Conservation (phyloP, 176 grass and related monocot species). For the Canna indica region DNA sequence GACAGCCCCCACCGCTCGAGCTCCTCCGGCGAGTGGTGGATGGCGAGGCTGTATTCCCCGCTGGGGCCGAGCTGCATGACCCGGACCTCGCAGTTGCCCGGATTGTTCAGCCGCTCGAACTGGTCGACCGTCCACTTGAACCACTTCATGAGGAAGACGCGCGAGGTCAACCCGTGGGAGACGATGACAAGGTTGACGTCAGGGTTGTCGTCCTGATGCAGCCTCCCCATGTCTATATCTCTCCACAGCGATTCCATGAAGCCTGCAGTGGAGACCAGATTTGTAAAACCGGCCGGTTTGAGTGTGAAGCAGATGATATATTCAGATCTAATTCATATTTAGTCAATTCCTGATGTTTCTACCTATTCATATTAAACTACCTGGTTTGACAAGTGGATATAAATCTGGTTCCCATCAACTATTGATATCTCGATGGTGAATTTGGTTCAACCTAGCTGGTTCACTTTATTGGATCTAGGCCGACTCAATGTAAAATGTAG, state of each 20-base stretch:
- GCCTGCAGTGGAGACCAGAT: slow-evolving; percentile 21
- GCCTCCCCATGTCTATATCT: slow-evolving; percentile 85
- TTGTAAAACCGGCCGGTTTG: neutral
- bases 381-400: too few species aligned
- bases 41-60: slow-evolving; percentile 85
- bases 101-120: slow-evolving; percentile 86
- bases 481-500: too few species aligned
- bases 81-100: slow-evolving; percentile 72
- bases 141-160: slow-evolving; percentile 99
- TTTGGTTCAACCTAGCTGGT: too few species aligned
- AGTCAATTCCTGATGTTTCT: too few species aligned
- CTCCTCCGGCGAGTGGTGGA: slow-evolving; percentile 82
- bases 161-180: slow-evolving; percentile 71
- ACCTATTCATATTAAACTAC: too few species aligned
- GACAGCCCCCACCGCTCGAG: slow-evolving; percentile 71
- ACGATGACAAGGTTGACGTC: slow-evolving; percentile 83
- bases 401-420: too few species aligned
- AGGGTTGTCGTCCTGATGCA: slow-evolving; percentile 42
- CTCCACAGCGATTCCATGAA: slow-evolving; percentile 94
- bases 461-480: too few species aligned
- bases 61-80: slow-evolving; percentile 82
- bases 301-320: neutral
- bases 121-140: slow-evolving; percentile 99
- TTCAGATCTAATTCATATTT: neutral
- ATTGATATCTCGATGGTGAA: neutral